These are phyloP conservation scores for Tricladium varicosporioides DNA, from an alignment of 2,329 filamentous ascomycete species.

Conservation along the genomic window DNA sequence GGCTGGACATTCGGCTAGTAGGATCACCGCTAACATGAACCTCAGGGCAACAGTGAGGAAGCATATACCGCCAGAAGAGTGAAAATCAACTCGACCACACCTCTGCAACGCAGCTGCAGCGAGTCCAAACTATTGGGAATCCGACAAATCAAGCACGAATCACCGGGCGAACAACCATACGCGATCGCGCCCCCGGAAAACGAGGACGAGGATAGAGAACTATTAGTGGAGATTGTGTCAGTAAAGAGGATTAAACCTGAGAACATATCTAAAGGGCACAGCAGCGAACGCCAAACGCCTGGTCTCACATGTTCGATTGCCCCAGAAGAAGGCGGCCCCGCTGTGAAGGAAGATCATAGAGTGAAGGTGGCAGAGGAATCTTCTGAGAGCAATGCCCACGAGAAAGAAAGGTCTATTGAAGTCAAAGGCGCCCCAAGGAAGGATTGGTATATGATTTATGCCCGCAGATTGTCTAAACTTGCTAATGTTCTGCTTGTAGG, in stretches of 20 bases:
- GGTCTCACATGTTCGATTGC: no score
- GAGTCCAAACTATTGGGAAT: background rate
- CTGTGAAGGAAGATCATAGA: background rate
- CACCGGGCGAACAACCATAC: no score
- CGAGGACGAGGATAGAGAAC: no score
- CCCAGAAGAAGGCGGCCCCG: background rate
- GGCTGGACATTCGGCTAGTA: slow-evolving; percentile 4
- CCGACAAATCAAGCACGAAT: no score
- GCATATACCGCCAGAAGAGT: background rate
- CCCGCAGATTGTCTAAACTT: background rate
- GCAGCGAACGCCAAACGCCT: no score
- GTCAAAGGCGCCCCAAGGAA: background rate
- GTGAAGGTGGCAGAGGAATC: background rate
- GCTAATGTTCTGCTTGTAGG: background rate
- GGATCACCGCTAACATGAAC: slow-evolving; percentile 1
- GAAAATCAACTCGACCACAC: background rate
- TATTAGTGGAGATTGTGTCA: no score
- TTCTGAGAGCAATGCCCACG: background rate
- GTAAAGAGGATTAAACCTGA: no score
- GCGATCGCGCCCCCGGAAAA: no score
- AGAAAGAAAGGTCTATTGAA: background rate
- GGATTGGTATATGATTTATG: background rate
- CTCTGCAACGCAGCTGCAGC: background rate
- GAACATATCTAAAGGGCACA: no score
- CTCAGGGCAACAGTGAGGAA: background rate